phyloP scores from a whole-genome alignment of 2,329 filamentous ascomycete genomes.

The Neodidymelliopsis sp. region DNA sequence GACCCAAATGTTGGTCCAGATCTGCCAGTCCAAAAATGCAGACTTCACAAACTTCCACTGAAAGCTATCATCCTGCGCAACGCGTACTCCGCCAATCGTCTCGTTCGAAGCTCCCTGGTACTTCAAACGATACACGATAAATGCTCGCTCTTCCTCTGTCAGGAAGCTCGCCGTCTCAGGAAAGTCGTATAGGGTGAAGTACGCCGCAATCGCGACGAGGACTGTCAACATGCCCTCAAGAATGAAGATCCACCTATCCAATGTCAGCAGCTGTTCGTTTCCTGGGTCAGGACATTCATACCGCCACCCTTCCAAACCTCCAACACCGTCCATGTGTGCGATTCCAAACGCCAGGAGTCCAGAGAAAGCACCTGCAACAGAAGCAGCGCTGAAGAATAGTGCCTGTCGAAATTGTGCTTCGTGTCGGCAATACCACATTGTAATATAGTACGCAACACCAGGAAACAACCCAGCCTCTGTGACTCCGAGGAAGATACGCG shows the following conservation, averaged over 20 bases:
- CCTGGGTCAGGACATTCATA: background rate
- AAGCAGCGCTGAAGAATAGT: conserved; percentile 66
- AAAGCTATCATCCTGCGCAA: conserved; percentile 72
- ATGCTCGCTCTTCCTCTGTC: conserved; percentile 59
- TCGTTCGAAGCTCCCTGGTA: conserved; percentile 49
- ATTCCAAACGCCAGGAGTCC: conserved; percentile 66
- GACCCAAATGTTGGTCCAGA: conserved; percentile 63
- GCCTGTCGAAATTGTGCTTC: conserved; percentile 66
- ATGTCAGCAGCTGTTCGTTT: background rate
- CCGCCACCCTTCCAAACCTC: conserved; percentile 16
- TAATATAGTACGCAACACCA: conserved; percentile 58
- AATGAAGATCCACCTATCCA: conserved; percentile 44
- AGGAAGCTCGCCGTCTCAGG: conserved; percentile 67
- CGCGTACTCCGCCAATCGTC: conserved; percentile 69
- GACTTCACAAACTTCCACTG: conserved; percentile 63
- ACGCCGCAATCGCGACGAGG: conserved; percentile 44
- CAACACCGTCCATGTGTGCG: conserved; percentile 57
- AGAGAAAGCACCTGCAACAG: conserved; percentile 66
- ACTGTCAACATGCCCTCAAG: conserved; percentile 48
- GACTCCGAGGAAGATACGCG: conserved; percentile 56
- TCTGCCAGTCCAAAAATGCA: conserved; percentile 58
- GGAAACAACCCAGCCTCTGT: conserved; percentile 48
- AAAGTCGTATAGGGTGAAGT: conserved; percentile 69
- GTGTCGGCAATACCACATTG: conserved; percentile 69
- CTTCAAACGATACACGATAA: conserved; percentile 68